These are phyloP conservation scores for Suhomyces faveliae DNA, from an alignment of 805 yeast species.

Conservation along the genomic window DNA sequence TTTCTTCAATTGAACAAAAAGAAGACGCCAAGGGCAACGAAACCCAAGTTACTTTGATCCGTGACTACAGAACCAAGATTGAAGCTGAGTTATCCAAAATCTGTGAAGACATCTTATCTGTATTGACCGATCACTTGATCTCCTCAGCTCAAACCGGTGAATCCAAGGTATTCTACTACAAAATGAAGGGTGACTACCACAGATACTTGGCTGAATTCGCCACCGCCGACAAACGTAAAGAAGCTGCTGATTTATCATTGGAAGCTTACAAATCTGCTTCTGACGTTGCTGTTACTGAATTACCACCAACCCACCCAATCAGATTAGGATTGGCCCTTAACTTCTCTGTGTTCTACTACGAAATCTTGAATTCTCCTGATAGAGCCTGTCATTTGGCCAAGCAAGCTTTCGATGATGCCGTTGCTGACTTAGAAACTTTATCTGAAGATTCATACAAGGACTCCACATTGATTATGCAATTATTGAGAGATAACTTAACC, in stretches of 20 bases:
- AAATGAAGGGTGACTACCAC: constrained; percentile 99
- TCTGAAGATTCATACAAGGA: constrained; percentile 98
- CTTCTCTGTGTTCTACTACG: constrained; percentile 97
- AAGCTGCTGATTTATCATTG: constrained; percentile 86
- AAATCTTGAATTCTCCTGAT: constrained; percentile 96
- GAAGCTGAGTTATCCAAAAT: constrained; percentile 90
- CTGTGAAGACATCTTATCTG: constrained; percentile 89
- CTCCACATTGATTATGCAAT: constrained; percentile 98
- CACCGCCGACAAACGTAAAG: constrained; percentile 84
- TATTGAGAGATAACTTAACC: constrained; percentile 96
- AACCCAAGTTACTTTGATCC: constrained; percentile 82
- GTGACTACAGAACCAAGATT: constrained; percentile 92
- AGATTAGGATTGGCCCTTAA: constrained; percentile 96
- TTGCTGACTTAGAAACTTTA: constrained; percentile 95
- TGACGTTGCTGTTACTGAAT: constrained; percentile 93
- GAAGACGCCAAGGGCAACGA: constrained; percentile 96
- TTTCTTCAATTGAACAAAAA: constrained; percentile 95
- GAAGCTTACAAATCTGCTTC: constrained; percentile 95
- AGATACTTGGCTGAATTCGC: constrained; percentile 98
- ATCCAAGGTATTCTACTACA: constrained; percentile 95
- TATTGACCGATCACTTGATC: constrained; percentile 84
- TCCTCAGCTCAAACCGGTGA: constrained; percentile 96
- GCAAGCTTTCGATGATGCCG: constrained; percentile 98
- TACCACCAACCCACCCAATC: constrained; percentile 98
- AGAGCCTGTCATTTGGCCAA: constrained; percentile 98